Evolutionary conservation across 345 rosid species (phyloP).

Genomic region (Pugionium dolabratum): DNA sequence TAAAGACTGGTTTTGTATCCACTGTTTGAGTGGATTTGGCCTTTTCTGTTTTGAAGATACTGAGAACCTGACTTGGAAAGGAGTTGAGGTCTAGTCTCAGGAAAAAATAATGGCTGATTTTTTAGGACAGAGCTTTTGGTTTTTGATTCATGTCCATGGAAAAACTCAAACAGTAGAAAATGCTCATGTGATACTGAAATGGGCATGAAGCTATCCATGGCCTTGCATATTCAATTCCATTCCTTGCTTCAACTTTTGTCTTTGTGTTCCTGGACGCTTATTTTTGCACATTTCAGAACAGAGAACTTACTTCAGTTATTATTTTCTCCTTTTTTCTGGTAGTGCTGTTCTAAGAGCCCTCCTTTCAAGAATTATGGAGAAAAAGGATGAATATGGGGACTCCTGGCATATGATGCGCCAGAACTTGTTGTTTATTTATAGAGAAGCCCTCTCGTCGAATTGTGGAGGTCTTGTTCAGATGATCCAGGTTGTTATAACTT

Average conservation of each 20-base stretch:
- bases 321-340: constrained; percentile 40
- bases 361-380: constrained; percentile 64
- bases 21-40: constrained; percentile 6
- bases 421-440: constrained; percentile 62
- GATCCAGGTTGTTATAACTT: constrained; percentile 62
- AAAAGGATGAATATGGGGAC: constrained; percentile 57
- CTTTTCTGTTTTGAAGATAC: neutral
- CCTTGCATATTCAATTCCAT: constrained; percentile 11
- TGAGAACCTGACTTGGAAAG: constrained; percentile 16
- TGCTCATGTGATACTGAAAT: constrained; percentile 10
- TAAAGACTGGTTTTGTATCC: constrained; percentile 11
- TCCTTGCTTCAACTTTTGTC: constrained; percentile 8
- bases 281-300: constrained; percentile 10
- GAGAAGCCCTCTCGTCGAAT: constrained; percentile 73
- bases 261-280: neutral
- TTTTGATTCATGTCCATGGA: constrained; percentile 6
- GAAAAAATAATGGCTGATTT: neutral
- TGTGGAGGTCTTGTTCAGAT: constrained; percentile 61
- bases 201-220: neutral
- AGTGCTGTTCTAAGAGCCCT: constrained; percentile 74
- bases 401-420: constrained; percentile 59
- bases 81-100: constrained; percentile 2
- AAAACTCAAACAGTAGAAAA: constrained; percentile 15
- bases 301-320: constrained; percentile 14
- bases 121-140: constrained; percentile 9